Conservation (phyloP, 208 protist genomes). For the Jaenimonas drosophilae region DNA sequence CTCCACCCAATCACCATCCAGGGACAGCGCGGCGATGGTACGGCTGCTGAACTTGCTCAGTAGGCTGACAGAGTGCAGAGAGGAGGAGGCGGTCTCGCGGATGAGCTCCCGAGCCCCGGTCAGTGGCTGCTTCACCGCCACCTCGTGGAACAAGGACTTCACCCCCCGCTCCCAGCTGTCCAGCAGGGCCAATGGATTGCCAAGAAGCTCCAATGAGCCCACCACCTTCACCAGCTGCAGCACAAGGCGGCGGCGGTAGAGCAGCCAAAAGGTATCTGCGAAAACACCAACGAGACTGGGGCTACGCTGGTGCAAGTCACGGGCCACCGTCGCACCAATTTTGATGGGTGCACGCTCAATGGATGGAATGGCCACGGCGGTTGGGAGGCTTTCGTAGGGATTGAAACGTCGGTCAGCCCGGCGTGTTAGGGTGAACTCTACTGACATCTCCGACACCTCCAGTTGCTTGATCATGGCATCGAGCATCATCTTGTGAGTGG, state of each 20-base stretch:
- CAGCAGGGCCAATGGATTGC: conserved; percentile 59
- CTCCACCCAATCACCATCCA: neutral
- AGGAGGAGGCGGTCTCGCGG: conserved; percentile 38
- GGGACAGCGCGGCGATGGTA: conserved; percentile 18
- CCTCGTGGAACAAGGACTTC: conserved; percentile 27
- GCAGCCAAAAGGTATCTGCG: conserved; percentile 22
- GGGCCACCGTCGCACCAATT: conserved; percentile 14
- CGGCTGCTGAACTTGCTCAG: conserved; percentile 43
- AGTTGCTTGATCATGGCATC: conserved; percentile 28
- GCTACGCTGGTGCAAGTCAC: conserved; percentile 25
- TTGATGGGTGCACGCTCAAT: conserved; percentile 9
- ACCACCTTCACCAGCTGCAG: conserved; percentile 68
- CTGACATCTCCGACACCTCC: conserved; percentile 19
- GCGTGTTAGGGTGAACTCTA: conserved; percentile 39
- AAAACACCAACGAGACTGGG: conserved; percentile 13
- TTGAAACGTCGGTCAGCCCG: conserved; percentile 26
- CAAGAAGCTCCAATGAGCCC: conserved; percentile 57
- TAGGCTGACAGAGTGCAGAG: conserved; percentile 60
- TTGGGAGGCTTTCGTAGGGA: conserved; percentile 26
- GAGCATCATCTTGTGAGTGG: too few relatives aligned
- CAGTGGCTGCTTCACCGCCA: conserved; percentile 21
- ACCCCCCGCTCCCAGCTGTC: conserved; percentile 46
- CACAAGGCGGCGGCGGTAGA: conserved; percentile 51
- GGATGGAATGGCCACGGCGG: conserved; percentile 10
- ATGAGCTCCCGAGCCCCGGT: conserved; percentile 42